Base-by-base conservation (phyloP, 2,329 filamentous ascomycete species). In the Hymenoscyphus fructigenus region DNA sequence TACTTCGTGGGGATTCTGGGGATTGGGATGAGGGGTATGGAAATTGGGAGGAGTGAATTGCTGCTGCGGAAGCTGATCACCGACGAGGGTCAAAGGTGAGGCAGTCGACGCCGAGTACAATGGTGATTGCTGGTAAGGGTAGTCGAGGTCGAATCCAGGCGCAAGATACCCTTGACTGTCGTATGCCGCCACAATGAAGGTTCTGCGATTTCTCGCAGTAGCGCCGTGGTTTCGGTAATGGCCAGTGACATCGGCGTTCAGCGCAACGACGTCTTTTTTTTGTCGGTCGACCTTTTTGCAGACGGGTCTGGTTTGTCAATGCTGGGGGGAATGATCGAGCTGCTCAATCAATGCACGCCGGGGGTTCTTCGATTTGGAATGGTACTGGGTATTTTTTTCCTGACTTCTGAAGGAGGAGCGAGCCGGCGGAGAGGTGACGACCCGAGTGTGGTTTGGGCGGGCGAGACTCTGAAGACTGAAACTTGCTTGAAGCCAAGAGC, bases 161-260 rank as follows among this genome's bases (percentile, higher is more conserved):
- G 68, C 69, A 60, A 73, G 70, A 65, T 71, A 74, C 44, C 61
- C 68, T 68, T 72, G 70, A 65, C 66, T 69, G 67, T 74, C 68
- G 69, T 67, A 71, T 60, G 67, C 66, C 71, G 73, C 74, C 72
- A 75, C 72, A 67, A 65, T 72, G 72, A 68, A 69, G 69, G 69
- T 61, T 69, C 70, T 74, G 73, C 69, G 73, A 73, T 60, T 59
- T 58, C 61, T 71, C 71, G 70, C 71, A 71, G 57, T 64, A 63
- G 62, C 60, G 65, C 61, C 62, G 62, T 66, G 50, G 50, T 59
- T 60, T 61, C 50, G 63, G 56, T 59, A 60, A 64, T 47, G 57
- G 58, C 62, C 44, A 64, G 62, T 67, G 65, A 70, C 71, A 73
- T 73, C 71, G 66, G 68, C 65, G 57, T 70, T 59, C 64, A 66